These are phyloP conservation scores for Penicillium sp. DNA, from an alignment of 2,329 filamentous ascomycete species.

Conservation along the genomic window DNA sequence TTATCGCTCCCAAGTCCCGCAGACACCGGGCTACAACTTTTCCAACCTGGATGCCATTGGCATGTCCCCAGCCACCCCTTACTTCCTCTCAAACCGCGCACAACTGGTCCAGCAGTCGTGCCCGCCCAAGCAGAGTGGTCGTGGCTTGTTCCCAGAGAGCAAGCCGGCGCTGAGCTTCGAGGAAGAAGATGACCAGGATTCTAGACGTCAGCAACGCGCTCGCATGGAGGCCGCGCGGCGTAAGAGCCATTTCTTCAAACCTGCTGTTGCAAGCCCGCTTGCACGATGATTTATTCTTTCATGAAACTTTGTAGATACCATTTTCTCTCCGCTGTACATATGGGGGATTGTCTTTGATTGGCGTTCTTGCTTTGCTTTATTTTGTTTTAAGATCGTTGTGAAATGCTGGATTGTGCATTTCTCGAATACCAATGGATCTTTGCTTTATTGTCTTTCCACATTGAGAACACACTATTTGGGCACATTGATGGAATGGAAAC, in stretches of 20 bases:
- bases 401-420: background rate
- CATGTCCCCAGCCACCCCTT: constrained; percentile 49
- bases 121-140: constrained; percentile 53
- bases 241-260: constrained; percentile 76
- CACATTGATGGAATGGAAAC: too few relatives aligned
- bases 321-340: constrained; percentile 20
- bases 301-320: constrained; percentile 9
- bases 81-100: constrained; percentile 45
- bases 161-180: constrained; percentile 6
- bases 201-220: constrained; percentile 51
- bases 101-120: constrained; percentile 54
- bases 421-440: too few relatives aligned
- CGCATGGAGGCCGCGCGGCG: constrained; percentile 70
- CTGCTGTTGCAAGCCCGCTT: constrained; percentile 72
- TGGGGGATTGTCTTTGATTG: constrained; percentile 8
- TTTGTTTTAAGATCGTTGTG: background rate
- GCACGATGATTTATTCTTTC: constrained; percentile 43
- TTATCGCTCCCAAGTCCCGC: constrained; percentile 28
- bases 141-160: constrained; percentile 40
- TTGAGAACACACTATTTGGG: too few relatives aligned
- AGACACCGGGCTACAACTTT: constrained; percentile 37
- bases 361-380: background rate
- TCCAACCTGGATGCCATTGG: constrained; percentile 39
- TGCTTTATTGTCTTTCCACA: too few relatives aligned
- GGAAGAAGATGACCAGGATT: constrained; percentile 30